phyloP scores from a whole-genome alignment of 345 rosid species.

The Populus simonii region DNA sequence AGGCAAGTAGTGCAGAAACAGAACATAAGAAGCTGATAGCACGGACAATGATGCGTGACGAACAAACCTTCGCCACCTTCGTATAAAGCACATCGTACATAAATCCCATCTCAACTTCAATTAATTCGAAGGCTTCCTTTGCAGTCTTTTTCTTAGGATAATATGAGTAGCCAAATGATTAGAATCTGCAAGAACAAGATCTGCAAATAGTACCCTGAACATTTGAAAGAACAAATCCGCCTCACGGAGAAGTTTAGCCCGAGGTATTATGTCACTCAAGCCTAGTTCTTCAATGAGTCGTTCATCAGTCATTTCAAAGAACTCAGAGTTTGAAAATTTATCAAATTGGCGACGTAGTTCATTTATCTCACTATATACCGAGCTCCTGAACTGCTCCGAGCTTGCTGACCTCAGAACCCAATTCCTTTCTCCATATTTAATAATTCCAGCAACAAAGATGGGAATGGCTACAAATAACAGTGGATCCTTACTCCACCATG shows the following conservation, averaged over 20 bases:
- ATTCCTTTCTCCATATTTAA: conserved; percentile 49
- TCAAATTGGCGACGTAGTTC: too few species aligned
- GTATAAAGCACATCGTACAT: conserved; percentile 39
- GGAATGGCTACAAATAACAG: conserved; percentile 13
- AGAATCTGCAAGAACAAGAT: too few species aligned
- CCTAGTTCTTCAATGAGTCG: too few species aligned
- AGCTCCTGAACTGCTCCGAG: not conserved
- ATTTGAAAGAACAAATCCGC: not conserved
- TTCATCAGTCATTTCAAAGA: too few species aligned
- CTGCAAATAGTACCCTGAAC: conserved; percentile 5
- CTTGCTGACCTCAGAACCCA: conserved; percentile 39
- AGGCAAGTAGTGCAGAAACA: conserved; percentile 7
- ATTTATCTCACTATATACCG: too few species aligned
- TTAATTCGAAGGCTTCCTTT: conserved; percentile 26
- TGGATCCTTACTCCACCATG: not conserved
- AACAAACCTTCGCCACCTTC: conserved; percentile 6
- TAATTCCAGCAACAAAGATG: conserved; percentile 24
- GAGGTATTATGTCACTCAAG: too few species aligned
- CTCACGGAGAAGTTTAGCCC: not conserved
- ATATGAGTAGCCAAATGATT: too few species aligned
- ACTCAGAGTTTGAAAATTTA: too few species aligned
- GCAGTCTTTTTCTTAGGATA: not conserved
- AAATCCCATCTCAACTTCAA: conserved; percentile 35
- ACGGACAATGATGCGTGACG: conserved; percentile 9
- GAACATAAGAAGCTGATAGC: not conserved